Evolutionary conservation across 1,139 yeast genomes (phyloP), one percentile per base, ranked within the genome.

Genomic region (Trichomonascaceae sp.): DNA sequence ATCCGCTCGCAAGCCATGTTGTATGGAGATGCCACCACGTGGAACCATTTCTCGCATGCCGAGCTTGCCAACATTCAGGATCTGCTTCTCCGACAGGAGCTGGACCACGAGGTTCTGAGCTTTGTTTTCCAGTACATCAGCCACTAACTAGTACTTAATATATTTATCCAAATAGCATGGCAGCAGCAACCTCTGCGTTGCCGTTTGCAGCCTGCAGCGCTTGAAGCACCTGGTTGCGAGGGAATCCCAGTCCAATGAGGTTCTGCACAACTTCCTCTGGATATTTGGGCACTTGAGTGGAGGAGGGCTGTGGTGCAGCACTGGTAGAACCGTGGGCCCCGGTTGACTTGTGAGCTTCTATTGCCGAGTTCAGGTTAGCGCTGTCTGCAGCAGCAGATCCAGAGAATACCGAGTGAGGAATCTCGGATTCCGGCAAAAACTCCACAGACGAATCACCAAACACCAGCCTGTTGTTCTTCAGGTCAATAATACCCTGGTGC

Each of bases 21-120:
- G 28, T 92, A 92, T 51, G 99, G 99, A 43, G 99, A 92, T 57
- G 82, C 97, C 0, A 89, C 96, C 0, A 77, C 96, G 0, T 89
- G 99, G 99, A 87, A 89, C 53, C 99, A 89, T 58, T 67, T 81
- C 41, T 69, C 76, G 38, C 81, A 70, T 41, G 66, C 60, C 3
- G 72, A 71, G 2, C 62, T 89, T 48, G 60, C 57, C 16, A 57
- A 60, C 26, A 82, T 87, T 28, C 81, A 85, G 48, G 98, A 89
- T 52, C 66, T 72, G 37, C 61, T 89, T 34, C 60, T 89, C 38
- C 69, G 74, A 40, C 84, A 78, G 49, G 99, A 89, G 52, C 61
- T 68, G 16, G 65, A 69, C 16, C 71, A 70, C 45, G 66, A 73
- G 30, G 85, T 81, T 33, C 74, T 92, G 22, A 71, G 87, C 34